These are phyloP conservation scores for Groenewaldozyma auringiensis DNA, from an alignment of 1,139 yeast species.

Conservation along the genomic window DNA sequence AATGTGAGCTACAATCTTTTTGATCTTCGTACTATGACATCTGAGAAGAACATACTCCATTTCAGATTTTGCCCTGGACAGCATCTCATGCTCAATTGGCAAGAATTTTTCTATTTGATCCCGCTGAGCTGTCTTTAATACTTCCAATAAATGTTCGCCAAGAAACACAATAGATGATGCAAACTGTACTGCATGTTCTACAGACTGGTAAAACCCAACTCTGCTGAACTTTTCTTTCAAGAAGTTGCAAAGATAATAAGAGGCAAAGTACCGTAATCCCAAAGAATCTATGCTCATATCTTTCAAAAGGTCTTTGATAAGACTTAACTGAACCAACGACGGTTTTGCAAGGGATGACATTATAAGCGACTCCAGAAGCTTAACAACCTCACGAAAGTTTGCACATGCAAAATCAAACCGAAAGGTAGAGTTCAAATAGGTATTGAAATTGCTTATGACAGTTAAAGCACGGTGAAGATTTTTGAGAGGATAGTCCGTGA, in stretches of 20 bases:
- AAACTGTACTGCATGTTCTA: background rate
- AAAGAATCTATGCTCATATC: background rate
- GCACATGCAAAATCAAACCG: background rate
- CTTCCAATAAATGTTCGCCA: background rate
- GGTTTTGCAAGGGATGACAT: background rate
- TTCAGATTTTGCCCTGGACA: background rate
- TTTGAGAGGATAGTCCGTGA: background rate
- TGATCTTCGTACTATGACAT: constrained; percentile 1
- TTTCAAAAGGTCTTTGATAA: background rate
- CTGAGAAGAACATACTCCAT: constrained; percentile 1
- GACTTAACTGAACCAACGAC: background rate
- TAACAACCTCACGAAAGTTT: background rate
- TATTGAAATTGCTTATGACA: background rate
- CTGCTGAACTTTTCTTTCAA: background rate
- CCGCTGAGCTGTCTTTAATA: background rate
- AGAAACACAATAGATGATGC: background rate
- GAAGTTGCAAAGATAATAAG: background rate
- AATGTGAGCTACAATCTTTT: background rate
- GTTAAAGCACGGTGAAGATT: background rate
- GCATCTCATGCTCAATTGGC: background rate
- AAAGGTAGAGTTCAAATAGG: too few species aligned
- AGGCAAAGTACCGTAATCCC: background rate
- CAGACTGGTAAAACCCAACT: background rate
- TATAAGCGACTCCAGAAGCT: background rate
- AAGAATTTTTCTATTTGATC: background rate